A percentile compares a stretch with the other conserved stretches of the same genome.
These are phyloP conservation scores for Salix caprea DNA, from an alignment of 345 rosid species.

Conservation along the genomic window DNA sequence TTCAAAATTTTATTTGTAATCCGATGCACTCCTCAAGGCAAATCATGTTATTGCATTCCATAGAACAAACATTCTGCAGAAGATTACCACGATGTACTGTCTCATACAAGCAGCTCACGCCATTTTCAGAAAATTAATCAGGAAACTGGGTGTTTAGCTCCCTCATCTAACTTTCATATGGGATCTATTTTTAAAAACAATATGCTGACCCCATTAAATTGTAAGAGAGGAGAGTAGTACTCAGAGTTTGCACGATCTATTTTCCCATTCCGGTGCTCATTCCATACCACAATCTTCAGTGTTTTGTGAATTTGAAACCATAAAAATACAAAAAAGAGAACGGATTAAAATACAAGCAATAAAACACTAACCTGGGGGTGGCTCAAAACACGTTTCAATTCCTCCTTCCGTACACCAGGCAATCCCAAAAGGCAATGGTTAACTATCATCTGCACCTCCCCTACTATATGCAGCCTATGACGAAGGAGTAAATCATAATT, in stretches of 20 bases:
- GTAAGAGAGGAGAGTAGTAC: neutral
- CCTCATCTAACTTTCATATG: neutral
- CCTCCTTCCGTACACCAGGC: conserved; percentile 64
- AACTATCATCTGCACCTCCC: conserved; percentile 74
- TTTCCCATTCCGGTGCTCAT: no score
- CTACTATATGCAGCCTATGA: conserved; percentile 90
- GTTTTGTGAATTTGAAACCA: no score
- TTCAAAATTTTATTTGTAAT: neutral
- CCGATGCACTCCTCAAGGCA: neutral
- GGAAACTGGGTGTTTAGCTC: neutral
- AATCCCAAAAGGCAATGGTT: conserved; percentile 84
- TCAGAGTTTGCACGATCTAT: neutral
- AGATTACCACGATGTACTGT: neutral
- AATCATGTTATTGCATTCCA: neutral
- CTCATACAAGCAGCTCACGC: neutral
- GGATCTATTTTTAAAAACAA: neutral
- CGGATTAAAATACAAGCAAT: neutral
- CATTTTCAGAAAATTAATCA: neutral
- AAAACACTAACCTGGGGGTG: conserved; percentile 73
- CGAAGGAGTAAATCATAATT: conserved; percentile 92
- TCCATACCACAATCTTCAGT: no score
- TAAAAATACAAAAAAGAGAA: neutral
- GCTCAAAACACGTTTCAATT: conserved; percentile 69
- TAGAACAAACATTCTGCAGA: neutral
- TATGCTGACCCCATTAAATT: neutral